Evolutionary conservation across 2,329 filamentous ascomycete species (phyloP).

Genomic region (Claviceps purpurea): DNA sequence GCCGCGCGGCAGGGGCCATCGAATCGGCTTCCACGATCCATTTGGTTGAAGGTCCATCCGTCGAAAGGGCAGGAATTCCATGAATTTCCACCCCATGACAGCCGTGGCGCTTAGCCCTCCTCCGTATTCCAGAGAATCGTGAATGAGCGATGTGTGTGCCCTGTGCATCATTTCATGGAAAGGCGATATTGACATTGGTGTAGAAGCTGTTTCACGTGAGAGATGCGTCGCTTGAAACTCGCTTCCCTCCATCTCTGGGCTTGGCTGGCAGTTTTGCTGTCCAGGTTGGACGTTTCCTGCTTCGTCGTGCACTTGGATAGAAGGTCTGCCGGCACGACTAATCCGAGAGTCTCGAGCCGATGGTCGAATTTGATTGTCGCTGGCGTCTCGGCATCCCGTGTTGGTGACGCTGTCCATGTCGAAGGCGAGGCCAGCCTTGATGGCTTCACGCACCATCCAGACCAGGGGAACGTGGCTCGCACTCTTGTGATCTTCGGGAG

Average conservation of each 20-base stretch:
- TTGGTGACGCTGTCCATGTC: constrained; percentile 54
- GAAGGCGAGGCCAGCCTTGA: constrained; percentile 53
- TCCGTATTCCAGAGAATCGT: constrained; percentile 57
- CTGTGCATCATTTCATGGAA: constrained; percentile 47
- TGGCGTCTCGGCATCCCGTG: constrained; percentile 39
- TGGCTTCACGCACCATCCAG: constrained; percentile 53
- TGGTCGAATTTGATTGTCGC: constrained; percentile 4
- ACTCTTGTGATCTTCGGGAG: constrained; percentile 41
- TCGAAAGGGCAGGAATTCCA: constrained; percentile 73
- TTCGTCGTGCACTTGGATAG: constrained; percentile 14
- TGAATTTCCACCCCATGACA: constrained; percentile 58
- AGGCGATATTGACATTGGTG: constrained; percentile 6
- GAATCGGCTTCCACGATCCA: constrained; percentile 66
- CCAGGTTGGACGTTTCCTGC: constrained; percentile 8
- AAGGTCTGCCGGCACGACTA: constrained; percentile 6
- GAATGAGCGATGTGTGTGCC: constrained; percentile 43
- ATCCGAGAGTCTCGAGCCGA: not conserved
- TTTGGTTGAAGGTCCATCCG: constrained; percentile 65
- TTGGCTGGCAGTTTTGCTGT: constrained; percentile 8
- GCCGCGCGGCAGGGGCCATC: constrained; percentile 66
- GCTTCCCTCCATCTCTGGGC: constrained; percentile 11
- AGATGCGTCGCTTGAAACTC: constrained; percentile 5
- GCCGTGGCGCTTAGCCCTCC: constrained; percentile 41
- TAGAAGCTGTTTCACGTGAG: constrained; percentile 2
- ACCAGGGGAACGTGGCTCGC: constrained; percentile 55